Evolutionary conservation across 2,329 filamentous ascomycete species (phyloP).

Genomic region (Claviceps lovelessii): DNA sequence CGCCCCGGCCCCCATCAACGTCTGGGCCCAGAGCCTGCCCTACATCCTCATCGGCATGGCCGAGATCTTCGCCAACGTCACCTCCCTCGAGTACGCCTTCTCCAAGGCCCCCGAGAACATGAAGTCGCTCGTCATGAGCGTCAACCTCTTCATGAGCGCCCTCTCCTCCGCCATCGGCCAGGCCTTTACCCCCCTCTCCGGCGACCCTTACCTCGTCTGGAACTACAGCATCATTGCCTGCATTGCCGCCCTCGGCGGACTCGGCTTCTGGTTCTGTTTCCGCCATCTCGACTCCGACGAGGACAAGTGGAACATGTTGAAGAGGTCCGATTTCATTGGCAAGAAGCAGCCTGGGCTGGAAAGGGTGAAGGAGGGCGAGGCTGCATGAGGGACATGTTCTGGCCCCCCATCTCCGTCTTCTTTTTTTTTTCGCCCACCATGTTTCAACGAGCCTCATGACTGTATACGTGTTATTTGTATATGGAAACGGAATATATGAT

Average conservation of each 20-base stretch:
- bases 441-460: too few relatives aligned
- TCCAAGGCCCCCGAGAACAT: conserved; percentile 68
- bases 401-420: too few relatives aligned
- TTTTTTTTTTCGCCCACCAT: too few relatives aligned
- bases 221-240: conserved; percentile 54
- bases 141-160: conserved; percentile 58
- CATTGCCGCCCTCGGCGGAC: conserved; percentile 46
- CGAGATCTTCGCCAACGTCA: conserved; percentile 41
- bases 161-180: conserved; percentile 57
- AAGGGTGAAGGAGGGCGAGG: conserved; percentile 10
- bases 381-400: neutral
- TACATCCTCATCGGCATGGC: conserved; percentile 37
- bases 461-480: too few relatives aligned
- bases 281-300: conserved; percentile 50
- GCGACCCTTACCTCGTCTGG: conserved; percentile 54
- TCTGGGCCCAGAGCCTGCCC: conserved; percentile 42
- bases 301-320: conserved; percentile 52
- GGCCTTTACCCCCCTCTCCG: conserved; percentile 46
- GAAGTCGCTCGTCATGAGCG: conserved; percentile 58
- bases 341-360: conserved; percentile 20
- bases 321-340: conserved; percentile 29
- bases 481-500: too few relatives aligned
- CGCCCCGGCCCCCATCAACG: conserved; percentile 46
- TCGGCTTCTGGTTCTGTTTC: conserved; percentile 56
- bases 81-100: conserved; percentile 61